Percentiles rank a stretch among this genome's conserved stretches.
These are phyloP conservation scores for Hypomontagnella submonticulosa DNA, from an alignment of 495 filamentous ascomycete species.

Conservation along the genomic window DNA sequence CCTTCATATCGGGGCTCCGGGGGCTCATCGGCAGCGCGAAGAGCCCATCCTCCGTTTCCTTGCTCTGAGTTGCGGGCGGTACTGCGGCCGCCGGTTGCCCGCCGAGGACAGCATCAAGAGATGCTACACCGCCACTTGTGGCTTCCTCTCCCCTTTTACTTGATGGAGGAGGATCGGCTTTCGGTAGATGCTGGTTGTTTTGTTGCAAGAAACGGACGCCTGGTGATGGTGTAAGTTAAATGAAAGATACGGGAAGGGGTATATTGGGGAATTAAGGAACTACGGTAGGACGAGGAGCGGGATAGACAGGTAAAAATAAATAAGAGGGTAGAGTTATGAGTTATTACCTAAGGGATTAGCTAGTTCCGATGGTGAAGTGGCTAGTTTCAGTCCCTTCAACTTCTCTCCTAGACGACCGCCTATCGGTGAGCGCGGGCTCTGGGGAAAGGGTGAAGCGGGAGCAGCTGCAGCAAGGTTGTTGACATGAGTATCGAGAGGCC, in stretches of 20 bases:
- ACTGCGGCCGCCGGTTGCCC: slow-evolving; percentile 48
- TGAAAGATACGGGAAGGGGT: background rate
- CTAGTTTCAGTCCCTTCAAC: slow-evolving; percentile 77
- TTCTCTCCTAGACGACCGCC: slow-evolving; percentile 78
- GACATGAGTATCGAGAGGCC: slow-evolving; percentile 29
- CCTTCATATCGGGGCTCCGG: slow-evolving; percentile 78
- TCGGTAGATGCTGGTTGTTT: slow-evolving; percentile 17
- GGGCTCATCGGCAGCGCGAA: slow-evolving; percentile 86
- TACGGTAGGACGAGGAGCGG: slow-evolving; percentile 4
- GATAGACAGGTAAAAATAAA: slow-evolving; percentile 3
- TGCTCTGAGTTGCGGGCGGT: slow-evolving; percentile 41
- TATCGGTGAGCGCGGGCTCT: slow-evolving; percentile 70
- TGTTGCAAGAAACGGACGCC: slow-evolving; percentile 28
- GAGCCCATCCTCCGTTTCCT: slow-evolving; percentile 74
- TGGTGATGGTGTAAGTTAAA: slow-evolving; percentile 11
- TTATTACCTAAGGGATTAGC: slow-evolving; percentile 58
- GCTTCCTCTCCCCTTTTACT: slow-evolving; percentile 54
- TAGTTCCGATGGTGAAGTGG: slow-evolving; percentile 73
- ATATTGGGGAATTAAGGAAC: background rate
- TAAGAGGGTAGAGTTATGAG: background rate
- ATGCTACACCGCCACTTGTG: slow-evolving; percentile 49
- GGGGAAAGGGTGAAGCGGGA: slow-evolving; percentile 35
- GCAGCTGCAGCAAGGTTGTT: slow-evolving; percentile 36
- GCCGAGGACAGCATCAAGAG: slow-evolving; percentile 61
- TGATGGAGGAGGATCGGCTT: slow-evolving; percentile 62